Evolutionary conservation across 2,329 filamentous ascomycete species (phyloP).

Genomic region (Drechslera avenae): DNA sequence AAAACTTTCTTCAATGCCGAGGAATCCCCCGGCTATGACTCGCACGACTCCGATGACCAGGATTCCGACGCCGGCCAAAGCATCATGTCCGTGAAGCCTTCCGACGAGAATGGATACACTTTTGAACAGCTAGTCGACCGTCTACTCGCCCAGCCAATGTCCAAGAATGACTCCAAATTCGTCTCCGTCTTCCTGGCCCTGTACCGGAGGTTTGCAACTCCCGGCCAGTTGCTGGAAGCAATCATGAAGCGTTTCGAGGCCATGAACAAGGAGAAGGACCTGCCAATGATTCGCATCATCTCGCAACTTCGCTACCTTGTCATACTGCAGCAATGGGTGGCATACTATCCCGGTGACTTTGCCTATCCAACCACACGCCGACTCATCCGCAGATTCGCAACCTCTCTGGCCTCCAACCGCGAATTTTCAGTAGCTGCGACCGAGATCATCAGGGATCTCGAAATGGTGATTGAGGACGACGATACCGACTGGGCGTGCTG

Average conservation of each 20-base stretch:
- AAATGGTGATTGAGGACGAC: conserved; percentile 80
- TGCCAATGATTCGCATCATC: conserved; percentile 76
- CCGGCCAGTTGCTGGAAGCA: conserved; percentile 75
- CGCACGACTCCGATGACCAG: conserved; percentile 69
- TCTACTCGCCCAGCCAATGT: conserved; percentile 80
- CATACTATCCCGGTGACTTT: conserved; percentile 90
- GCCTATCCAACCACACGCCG: conserved; percentile 75
- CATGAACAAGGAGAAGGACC: conserved; percentile 67
- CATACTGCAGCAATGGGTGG: conserved; percentile 86
- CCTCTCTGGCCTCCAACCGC: conserved; percentile 73
- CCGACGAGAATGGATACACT: conserved; percentile 65
- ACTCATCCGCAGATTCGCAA: conserved; percentile 75
- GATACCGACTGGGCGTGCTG: conserved; percentile 90
- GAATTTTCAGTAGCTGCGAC: conserved; percentile 84
- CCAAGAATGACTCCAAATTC: conserved; percentile 88
- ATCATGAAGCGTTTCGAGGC: conserved; percentile 78
- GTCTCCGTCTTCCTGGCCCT: conserved; percentile 86
- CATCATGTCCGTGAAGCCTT: conserved; percentile 44
- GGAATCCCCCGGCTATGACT: conserved; percentile 71
- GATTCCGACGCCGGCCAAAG: conserved; percentile 64
- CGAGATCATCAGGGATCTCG: conserved; percentile 81
- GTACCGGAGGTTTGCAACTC: conserved; percentile 91
- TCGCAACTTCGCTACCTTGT: conserved; percentile 83
- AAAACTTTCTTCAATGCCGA: conserved; percentile 69
- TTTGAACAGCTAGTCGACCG: conserved; percentile 72